Evolutionary conservation across 176 grass and related monocot species (phyloP).

Genomic region (Cocos nucifera): DNA sequence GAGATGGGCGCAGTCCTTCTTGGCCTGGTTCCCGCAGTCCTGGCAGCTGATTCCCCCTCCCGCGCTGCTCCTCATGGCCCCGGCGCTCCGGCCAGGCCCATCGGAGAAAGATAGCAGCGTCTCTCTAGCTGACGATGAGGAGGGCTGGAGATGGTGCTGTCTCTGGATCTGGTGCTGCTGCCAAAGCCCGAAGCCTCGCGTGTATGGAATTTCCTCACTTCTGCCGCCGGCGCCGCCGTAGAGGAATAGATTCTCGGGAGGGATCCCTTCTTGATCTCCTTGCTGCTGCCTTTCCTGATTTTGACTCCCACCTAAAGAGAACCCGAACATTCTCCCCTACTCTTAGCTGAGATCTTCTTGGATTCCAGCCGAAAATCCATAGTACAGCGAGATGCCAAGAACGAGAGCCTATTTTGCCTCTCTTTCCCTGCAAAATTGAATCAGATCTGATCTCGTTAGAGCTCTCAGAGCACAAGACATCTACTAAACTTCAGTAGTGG

Average conservation of each 20-base stretch:
- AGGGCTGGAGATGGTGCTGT: not conserved
- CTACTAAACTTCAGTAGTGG: too few relatives aligned
- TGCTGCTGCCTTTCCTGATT: slow-evolving; percentile 7
- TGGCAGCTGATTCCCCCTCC: slow-evolving; percentile 60
- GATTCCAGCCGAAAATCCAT: too few relatives aligned
- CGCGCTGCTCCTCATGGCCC: not conserved
- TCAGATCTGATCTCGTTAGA: too few relatives aligned
- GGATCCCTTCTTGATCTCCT: slow-evolving; percentile 26
- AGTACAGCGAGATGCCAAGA: too few relatives aligned
- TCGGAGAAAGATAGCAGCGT: slow-evolving; percentile 36
- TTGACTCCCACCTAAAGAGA: slow-evolving; percentile 78
- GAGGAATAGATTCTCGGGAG: slow-evolving; percentile 40
- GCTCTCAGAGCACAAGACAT: too few relatives aligned
- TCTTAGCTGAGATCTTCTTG: slow-evolving; percentile 3
- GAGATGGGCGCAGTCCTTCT: slow-evolving; percentile 82
- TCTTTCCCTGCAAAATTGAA: too few relatives aligned
- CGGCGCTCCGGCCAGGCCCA: slow-evolving; percentile 12
- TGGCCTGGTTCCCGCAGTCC: slow-evolving; percentile 97
- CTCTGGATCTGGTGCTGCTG: slow-evolving; percentile 44
- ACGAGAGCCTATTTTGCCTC: too few relatives aligned
- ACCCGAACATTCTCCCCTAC: slow-evolving; percentile 62
- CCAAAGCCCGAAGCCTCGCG: slow-evolving; percentile 72
- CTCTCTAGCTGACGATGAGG: slow-evolving; percentile 33
- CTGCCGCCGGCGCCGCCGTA: slow-evolving; percentile 19
- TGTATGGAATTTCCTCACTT: not conserved